Evolutionary conservation across 345 rosid species (phyloP), one percentile per base, ranked within the genome.

Genomic region (Garcia nutans): DNA sequence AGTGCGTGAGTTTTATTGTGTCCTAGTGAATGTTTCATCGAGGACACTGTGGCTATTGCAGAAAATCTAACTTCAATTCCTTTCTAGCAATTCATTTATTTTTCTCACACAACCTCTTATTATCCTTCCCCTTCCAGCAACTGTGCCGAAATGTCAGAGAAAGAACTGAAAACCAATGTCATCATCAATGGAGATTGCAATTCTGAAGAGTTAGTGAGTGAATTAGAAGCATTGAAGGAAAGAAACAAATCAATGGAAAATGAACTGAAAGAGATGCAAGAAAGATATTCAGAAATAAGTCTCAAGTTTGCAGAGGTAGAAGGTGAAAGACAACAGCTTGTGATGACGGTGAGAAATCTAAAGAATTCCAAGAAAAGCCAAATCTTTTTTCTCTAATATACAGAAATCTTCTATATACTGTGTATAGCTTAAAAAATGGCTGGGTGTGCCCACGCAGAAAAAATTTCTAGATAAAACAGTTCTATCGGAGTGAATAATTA

Each of bases 211-310:
- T 44, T 82, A 65, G 67, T 73, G 41, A 79, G 70, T 15, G 97
- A 93, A 70, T 64, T 93, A 12, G 80, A 65, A 65, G 65, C 65
- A 17, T 78, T 87, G 55, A 88, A 78, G 82, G 93, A 92, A 78
- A 90, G 80, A 86, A 96, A 92, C 82, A 81, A 78, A 78, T 55
- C 76, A 8, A 93, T 92, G 97, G 98, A 91, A 79, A 76, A 81
- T 68, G 98, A 96, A 83, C 84, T 96, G 79, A 93, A 88, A 84
- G 98, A 96, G 61, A 93, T 90, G 93, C 91, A 96, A 88, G 97
- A 89, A 70, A 86, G 93, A 79, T 93, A 96, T 80, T 88, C 97
- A 71, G 97, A 92, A 83, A 89, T 89, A 77, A 92, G 99, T 76
- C 90, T 96, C 76, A 89, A 81, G 80, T 96, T 91, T 79, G 99